These are phyloP conservation scores for Nakazawaea pomicola DNA, from an alignment of 805 yeast species.

Conservation along the genomic window DNA sequence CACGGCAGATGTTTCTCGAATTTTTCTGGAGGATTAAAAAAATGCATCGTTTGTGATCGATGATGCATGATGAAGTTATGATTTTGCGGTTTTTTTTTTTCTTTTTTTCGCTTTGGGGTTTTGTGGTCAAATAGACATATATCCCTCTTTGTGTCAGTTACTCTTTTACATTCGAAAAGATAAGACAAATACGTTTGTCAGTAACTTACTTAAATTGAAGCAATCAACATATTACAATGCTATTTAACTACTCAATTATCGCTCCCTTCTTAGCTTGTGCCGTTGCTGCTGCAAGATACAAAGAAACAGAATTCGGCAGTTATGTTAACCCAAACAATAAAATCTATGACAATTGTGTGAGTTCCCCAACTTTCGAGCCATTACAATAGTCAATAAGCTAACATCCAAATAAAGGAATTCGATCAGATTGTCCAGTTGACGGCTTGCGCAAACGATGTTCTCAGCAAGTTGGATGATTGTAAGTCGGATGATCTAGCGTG, in stretches of 20 bases:
- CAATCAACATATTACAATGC: neutral
- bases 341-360: conserved; percentile 30
- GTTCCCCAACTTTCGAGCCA: conserved; percentile 3
- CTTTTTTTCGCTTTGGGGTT: too few relatives aligned
- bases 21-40: conserved; percentile 32
- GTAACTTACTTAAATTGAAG: neutral
- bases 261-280: neutral
- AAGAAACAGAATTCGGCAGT: conserved; percentile 30
- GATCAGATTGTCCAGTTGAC: conserved; percentile 27
- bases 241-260: neutral
- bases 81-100: too few relatives aligned
- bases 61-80: too few relatives aligned
- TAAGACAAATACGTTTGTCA: too few relatives aligned
- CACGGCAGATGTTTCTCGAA: conserved; percentile 52
- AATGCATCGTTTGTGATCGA: conserved; percentile 38
- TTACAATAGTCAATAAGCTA: too few relatives aligned
- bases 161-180: too few relatives aligned
- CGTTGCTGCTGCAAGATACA: conserved; percentile 1
- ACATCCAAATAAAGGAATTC: conserved; percentile 2
- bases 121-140: too few relatives aligned
- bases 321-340: conserved; percentile 44
- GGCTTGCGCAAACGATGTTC: conserved; percentile 41
- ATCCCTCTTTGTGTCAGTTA: too few relatives aligned
- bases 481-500: conserved; percentile 50
- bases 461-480: conserved; percentile 42